Percentiles rank a stretch among this genome's conserved stretches.
These are phyloP conservation scores for Tetradesmus obliquus DNA, from an alignment of 139 green algal genomes.

Conservation along the genomic window DNA sequence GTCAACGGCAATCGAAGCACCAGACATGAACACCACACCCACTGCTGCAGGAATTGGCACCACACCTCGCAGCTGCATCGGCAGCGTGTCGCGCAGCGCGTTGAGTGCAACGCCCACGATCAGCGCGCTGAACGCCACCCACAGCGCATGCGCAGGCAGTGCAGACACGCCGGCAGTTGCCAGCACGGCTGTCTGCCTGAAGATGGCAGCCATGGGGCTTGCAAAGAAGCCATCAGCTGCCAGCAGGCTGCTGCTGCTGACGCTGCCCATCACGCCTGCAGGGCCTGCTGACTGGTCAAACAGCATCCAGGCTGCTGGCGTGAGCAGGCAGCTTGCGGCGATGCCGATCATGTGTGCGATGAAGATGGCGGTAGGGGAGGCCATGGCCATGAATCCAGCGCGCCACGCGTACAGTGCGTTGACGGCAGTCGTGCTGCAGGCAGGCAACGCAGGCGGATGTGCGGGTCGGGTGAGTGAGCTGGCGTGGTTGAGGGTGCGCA, in stretches of 20 bases:
- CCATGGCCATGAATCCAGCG: conserved; percentile 38
- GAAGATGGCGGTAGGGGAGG: conserved; percentile 33
- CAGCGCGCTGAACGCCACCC: conserved; percentile 7
- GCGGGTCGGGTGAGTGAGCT: not conserved
- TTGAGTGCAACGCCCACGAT: conserved; percentile 12
- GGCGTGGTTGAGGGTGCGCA: too few relatives aligned
- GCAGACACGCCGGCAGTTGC: not conserved
- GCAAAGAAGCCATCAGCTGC: conserved; percentile 28
- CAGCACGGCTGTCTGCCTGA: conserved; percentile 15
- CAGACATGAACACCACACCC: conserved; percentile 27
- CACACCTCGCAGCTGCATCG: not conserved
- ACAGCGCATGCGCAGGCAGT: conserved; percentile 9
- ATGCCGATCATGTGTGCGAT: conserved; percentile 14
- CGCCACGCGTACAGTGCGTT: conserved; percentile 41
- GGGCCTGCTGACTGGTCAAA: not conserved
- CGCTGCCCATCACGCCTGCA: not conserved
- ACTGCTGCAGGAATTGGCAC: conserved; percentile 39
- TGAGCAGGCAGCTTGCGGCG: not conserved
- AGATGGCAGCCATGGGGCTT: conserved; percentile 3
- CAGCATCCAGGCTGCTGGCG: conserved; percentile 31
- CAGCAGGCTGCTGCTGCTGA: conserved; percentile 12
- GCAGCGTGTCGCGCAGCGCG: conserved; percentile 7
- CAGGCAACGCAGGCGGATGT: not conserved
- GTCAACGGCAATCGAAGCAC: conserved; percentile 19
- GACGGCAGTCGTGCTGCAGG: conserved; percentile 15